Conservation (phyloP, 257 asterid genomes). For the Oldenlandia corymbosa region DNA sequence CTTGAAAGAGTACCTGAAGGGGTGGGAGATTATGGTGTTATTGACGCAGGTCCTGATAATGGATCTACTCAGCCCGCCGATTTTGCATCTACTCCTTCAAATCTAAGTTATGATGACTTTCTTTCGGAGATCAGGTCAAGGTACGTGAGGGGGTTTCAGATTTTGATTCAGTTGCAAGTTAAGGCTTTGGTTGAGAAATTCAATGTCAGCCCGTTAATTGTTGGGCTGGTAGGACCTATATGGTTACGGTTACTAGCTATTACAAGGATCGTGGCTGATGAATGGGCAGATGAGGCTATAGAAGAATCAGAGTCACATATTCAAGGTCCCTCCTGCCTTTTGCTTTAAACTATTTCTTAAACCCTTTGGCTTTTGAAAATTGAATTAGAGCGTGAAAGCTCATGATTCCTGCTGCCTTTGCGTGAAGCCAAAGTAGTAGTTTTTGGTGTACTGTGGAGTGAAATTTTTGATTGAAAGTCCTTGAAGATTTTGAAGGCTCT, state of each 20-base stretch:
- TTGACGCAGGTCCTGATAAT: conserved; percentile 30
- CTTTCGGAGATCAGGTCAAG: conserved; percentile 49
- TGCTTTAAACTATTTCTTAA: neutral
- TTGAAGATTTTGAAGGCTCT: too few species aligned
- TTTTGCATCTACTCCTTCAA: conserved; percentile 35
- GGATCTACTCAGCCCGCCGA: conserved; percentile 55
- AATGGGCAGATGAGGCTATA: conserved; percentile 63
- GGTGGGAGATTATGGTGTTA: conserved; percentile 17
- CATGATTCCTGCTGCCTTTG: neutral
- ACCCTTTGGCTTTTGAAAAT: conserved; percentile 5
- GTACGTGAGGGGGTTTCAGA: conserved; percentile 59
- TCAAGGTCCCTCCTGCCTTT: conserved; percentile 56
- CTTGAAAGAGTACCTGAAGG: conserved; percentile 28
- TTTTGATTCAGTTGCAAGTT: conserved; percentile 74
- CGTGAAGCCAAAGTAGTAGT: too few species aligned
- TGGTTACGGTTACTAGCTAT: conserved; percentile 66
- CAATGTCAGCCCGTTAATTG: conserved; percentile 53
- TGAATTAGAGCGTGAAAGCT: neutral
- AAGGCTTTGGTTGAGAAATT: conserved; percentile 68
- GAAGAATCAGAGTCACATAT: conserved; percentile 55
- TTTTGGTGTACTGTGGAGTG: too few species aligned
- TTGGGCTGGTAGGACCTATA: conserved; percentile 56
- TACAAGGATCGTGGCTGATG: conserved; percentile 49
- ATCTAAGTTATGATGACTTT: conserved; percentile 40
- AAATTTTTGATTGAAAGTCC: too few species aligned